Conservation (phyloP, 176 grass and related monocot genomes). For the Musa itinerans region DNA sequence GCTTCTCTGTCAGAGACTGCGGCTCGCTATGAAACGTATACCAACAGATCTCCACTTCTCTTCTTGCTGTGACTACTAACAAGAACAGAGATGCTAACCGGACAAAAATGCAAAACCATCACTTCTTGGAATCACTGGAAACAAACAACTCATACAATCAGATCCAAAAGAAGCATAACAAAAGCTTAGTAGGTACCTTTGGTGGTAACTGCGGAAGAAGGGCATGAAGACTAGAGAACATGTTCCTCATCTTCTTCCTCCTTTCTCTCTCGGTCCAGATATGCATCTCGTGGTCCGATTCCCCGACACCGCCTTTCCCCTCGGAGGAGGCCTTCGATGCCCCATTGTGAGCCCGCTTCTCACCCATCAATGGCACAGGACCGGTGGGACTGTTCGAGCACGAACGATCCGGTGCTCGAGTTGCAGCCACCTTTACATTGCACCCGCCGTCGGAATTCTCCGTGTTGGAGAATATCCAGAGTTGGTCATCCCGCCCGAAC, state of each 20-base stretch:
- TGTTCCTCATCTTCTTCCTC: conserved; percentile 34
- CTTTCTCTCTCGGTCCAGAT: conserved; percentile 35
- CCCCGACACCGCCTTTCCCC: neutral
- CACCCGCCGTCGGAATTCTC: neutral
- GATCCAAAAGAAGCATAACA: too few species aligned
- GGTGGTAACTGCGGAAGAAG: conserved; percentile 33
- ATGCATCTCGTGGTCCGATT: conserved; percentile 14
- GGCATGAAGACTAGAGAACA: conserved; percentile 31
- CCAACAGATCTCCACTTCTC: too few species aligned
- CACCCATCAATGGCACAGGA: neutral
- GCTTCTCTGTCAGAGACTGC: too few species aligned
- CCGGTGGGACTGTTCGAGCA: neutral
- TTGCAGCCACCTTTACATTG: neutral
- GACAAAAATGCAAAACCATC: neutral
- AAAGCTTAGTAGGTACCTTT: conserved; percentile 17
- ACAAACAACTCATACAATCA: neutral
- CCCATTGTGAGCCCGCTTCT: neutral
- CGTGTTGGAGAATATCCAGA: neutral
- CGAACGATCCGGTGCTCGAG: neutral
- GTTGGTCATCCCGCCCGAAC: neutral
- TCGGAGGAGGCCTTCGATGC: neutral
- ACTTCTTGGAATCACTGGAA: neutral
- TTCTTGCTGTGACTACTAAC: too few species aligned
- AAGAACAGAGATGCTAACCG: too few species aligned
- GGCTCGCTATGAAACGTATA: too few species aligned